Conservation (phyloP, 192 early-diverging fungal genomes). For the Phycomyces blakesleeanus region DNA sequence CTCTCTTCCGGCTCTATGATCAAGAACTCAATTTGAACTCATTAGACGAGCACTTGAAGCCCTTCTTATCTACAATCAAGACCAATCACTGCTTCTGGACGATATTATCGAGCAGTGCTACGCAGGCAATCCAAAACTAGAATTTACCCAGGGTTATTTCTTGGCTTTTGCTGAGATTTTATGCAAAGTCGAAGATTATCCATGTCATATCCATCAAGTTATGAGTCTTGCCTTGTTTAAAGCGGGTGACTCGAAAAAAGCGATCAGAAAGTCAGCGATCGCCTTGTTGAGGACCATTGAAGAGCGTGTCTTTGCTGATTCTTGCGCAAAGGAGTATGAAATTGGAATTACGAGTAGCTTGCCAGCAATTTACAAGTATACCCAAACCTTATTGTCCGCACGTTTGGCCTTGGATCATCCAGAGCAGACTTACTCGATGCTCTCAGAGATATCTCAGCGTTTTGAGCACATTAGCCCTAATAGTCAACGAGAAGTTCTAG, state of each 20-base stretch:
- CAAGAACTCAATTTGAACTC: slow-evolving; percentile 9
- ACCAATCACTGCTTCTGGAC: slow-evolving; percentile 53
- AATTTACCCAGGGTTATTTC: slow-evolving; percentile 72
- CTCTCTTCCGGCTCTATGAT: slow-evolving; percentile 25
- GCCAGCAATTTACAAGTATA: slow-evolving; percentile 76
- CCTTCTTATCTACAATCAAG: slow-evolving; percentile 59
- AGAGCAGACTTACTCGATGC: slow-evolving; percentile 62
- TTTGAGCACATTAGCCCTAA: slow-evolving; percentile 58
- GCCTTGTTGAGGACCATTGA: slow-evolving; percentile 70
- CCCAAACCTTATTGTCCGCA: slow-evolving; percentile 66
- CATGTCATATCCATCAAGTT: slow-evolving; percentile 58
- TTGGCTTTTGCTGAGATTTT: slow-evolving; percentile 70
- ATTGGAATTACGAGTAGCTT: slow-evolving; percentile 67
- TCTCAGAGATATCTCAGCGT: slow-evolving; percentile 73
- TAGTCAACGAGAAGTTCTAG: slow-evolving; percentile 65
- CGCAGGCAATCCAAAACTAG: slow-evolving; percentile 53
- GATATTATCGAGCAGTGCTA: slow-evolving; percentile 72
- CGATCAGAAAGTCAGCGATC: slow-evolving; percentile 68
- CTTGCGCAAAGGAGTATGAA: slow-evolving; percentile 60
- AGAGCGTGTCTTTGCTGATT: slow-evolving; percentile 54
- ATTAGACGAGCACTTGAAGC: slow-evolving; percentile 63
- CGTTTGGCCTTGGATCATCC: slow-evolving; percentile 61
- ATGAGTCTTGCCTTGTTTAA: slow-evolving; percentile 76
- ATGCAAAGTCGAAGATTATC: slow-evolving; percentile 54
- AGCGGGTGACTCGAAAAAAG: slow-evolving; percentile 64